Evolutionary conservation across 768 basidiomycete genomes (phyloP).

Genomic region (Rubroboletus satanas): DNA sequence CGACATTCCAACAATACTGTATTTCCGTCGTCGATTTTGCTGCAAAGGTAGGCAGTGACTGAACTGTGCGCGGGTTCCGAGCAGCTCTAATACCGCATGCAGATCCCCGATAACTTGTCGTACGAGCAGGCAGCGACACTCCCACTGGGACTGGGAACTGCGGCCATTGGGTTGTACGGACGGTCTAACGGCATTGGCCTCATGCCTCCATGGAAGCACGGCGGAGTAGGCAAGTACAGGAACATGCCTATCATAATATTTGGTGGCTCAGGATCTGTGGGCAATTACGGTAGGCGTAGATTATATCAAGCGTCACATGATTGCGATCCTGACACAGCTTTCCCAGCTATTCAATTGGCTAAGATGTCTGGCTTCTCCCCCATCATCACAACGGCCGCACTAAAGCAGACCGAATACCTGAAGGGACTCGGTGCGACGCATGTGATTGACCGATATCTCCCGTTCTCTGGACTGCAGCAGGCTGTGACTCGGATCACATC

Average conservation of each 20-base stretch:
- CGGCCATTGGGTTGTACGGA: slow-evolving; percentile 48
- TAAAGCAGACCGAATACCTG: slow-evolving; percentile 35
- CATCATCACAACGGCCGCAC: slow-evolving; percentile 34
- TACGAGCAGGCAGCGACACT: slow-evolving; percentile 49
- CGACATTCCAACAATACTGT: slow-evolving; percentile 45
- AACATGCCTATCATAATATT: slow-evolving; percentile 45
- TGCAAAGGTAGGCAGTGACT: slow-evolving; percentile 33
- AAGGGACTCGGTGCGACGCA: slow-evolving; percentile 33
- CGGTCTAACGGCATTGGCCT: slow-evolving; percentile 40
- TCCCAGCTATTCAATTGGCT: slow-evolving; percentile 37
- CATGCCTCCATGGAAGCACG: slow-evolving; percentile 35
- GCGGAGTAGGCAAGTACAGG: slow-evolving; percentile 38
- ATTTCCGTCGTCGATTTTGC: slow-evolving; percentile 38
- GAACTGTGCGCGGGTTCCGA: not conserved
- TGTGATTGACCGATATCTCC: slow-evolving; percentile 31
- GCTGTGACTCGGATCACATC: slow-evolving; percentile 36
- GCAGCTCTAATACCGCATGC: slow-evolving; percentile 7
- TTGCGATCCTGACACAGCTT: slow-evolving; percentile 11
- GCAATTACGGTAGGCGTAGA: slow-evolving; percentile 42
- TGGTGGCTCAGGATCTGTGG: slow-evolving; percentile 48
- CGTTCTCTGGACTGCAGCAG: slow-evolving; percentile 29
- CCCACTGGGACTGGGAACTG: slow-evolving; percentile 47
- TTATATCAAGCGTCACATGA: slow-evolving; percentile 4
- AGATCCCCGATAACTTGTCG: slow-evolving; percentile 46
- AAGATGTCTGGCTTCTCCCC: slow-evolving; percentile 40